Percentiles rank a stretch among this genome's conserved stretches.
Conservation (phyloP, 768 basidiomycete species). For the Boletus subparvulus region DNA sequence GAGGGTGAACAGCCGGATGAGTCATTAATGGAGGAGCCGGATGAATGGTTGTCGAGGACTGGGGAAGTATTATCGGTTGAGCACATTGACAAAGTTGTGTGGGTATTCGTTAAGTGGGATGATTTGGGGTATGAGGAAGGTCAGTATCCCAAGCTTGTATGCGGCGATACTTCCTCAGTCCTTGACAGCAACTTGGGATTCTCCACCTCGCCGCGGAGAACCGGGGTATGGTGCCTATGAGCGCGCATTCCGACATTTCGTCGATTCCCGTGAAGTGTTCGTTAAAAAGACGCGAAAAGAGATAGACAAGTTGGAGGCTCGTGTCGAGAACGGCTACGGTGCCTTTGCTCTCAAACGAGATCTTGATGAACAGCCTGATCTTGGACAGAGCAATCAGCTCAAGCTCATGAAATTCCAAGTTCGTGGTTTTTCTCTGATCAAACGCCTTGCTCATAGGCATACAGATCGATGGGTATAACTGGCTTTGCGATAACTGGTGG, state of each 20-base stretch:
- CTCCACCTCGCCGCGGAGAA: slow-evolving; percentile 67
- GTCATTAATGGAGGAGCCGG: slow-evolving; percentile 54
- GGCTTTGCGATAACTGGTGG: slow-evolving; percentile 90
- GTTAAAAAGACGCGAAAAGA: slow-evolving; percentile 50
- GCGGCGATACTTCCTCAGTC: neutral
- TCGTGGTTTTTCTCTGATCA: slow-evolving; percentile 19
- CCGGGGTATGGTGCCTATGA: slow-evolving; percentile 62
- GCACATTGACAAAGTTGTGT: slow-evolving; percentile 63
- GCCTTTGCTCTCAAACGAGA: slow-evolving; percentile 43
- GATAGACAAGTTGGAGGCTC: slow-evolving; percentile 47
- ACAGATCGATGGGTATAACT: slow-evolving; percentile 78
- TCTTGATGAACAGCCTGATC: slow-evolving; percentile 51
- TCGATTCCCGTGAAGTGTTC: slow-evolving; percentile 58
- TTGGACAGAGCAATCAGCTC: slow-evolving; percentile 63
- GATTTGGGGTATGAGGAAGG: slow-evolving; percentile 93
- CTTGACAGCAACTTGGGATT: slow-evolving; percentile 83
- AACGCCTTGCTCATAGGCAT: slow-evolving; percentile 5
- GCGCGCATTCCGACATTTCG: slow-evolving; percentile 63
- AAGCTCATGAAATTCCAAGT: slow-evolving; percentile 90
- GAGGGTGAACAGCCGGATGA: slow-evolving; percentile 65
- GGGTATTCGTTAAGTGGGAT: slow-evolving; percentile 91
- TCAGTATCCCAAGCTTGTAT: slow-evolving; percentile 32
- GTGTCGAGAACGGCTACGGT: slow-evolving; percentile 57
- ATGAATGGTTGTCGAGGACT: slow-evolving; percentile 49
- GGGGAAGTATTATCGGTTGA: slow-evolving; percentile 42